Evolutionary conservation across 2,329 filamentous ascomycete species (phyloP).

Genomic region (Neonectria magnoliae): DNA sequence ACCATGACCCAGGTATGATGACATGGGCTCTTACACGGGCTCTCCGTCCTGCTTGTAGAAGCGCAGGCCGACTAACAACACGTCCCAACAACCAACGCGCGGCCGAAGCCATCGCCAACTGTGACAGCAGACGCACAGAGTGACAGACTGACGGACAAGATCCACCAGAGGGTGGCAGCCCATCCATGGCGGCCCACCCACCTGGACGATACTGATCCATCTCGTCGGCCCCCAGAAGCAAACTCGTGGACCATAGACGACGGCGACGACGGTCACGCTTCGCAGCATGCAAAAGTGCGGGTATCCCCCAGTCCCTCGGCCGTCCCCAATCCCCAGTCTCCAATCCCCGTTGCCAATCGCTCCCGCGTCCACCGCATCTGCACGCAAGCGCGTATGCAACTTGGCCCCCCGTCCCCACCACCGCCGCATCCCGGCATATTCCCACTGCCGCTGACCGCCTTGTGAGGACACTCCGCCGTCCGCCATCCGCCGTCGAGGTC

Average conservation of each 20-base stretch:
- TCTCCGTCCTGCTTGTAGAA: neutral
- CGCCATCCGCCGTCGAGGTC: neutral
- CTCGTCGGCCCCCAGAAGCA: slow-evolving; percentile 12
- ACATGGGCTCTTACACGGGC: neutral
- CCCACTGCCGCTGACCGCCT: slow-evolving; percentile 22
- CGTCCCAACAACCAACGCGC: neutral
- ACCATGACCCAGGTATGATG: neutral
- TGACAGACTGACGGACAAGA: neutral
- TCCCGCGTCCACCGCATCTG: slow-evolving; percentile 24
- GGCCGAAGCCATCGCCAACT: neutral
- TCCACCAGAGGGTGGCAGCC: neutral
- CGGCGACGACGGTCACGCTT: slow-evolving; percentile 8
- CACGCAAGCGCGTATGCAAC: slow-evolving; percentile 17
- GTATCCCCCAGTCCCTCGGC: slow-evolving; percentile 23
- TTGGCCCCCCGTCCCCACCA: neutral
- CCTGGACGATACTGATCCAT: slow-evolving; percentile 11
- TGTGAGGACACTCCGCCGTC: neutral
- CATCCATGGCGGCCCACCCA: slow-evolving; percentile 20
- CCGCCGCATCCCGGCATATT: neutral
- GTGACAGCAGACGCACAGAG: neutral
- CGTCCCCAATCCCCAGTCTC: slow-evolving; percentile 12
- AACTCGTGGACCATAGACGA: neutral
- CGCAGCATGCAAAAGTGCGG: slow-evolving; percentile 28
- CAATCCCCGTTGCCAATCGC: slow-evolving; percentile 19
- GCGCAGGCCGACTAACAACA: neutral